phyloP scores from a whole-genome alignment of 306 rosid species.

The Aeschynomene evenia region DNA sequence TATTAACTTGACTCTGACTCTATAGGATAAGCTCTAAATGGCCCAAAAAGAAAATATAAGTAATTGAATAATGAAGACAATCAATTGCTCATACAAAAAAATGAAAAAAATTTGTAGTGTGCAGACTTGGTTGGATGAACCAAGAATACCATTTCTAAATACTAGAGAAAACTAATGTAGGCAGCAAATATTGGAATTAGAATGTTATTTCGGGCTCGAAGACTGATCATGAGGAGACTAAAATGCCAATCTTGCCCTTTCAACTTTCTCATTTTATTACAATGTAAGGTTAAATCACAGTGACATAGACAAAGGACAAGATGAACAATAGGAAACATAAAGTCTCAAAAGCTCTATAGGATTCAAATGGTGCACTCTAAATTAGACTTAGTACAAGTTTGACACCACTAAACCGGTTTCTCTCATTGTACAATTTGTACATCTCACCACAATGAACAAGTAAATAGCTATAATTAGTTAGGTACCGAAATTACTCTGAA shows the following conservation, averaged over 20 bases:
- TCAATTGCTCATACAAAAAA: background rate
- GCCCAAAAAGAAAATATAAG: background rate
- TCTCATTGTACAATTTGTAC: background rate
- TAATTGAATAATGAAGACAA: background rate
- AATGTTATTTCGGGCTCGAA: background rate
- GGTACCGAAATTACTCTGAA: background rate
- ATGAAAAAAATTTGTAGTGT: background rate
- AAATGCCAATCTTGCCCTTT: conserved; percentile 1
- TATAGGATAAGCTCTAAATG: background rate
- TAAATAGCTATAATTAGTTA: background rate
- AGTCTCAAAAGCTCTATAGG: background rate
- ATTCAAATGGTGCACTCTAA: conserved; percentile 1
- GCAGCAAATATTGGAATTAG: background rate
- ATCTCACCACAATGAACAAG: conserved; percentile 14
- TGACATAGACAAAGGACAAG: background rate
- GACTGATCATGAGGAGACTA: background rate
- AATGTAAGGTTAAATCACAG: background rate
- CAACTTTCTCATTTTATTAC: conserved; percentile 1
- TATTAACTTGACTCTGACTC: background rate
- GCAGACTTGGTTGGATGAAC: background rate
- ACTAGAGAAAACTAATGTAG: background rate
- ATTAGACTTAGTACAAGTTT: background rate
- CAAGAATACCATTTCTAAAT: conserved; percentile 1
- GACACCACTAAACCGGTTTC: background rate
- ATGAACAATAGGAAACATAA: background rate